Evolutionary conservation across 257 asterid species (phyloP).

Genomic region (Cruciata laevipes): DNA sequence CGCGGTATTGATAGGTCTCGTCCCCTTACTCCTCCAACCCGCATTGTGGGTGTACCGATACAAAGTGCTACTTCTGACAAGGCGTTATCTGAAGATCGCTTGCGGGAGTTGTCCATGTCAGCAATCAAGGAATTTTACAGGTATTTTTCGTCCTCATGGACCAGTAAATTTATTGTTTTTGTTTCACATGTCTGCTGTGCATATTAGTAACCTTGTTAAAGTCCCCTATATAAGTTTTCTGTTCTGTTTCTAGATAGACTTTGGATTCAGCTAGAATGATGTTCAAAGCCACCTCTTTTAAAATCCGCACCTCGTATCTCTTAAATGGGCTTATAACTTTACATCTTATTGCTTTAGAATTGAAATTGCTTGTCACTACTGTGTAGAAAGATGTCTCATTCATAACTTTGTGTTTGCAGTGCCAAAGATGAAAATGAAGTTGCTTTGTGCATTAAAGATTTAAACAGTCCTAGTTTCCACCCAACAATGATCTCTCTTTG

Average conservation of each 20-base stretch:
- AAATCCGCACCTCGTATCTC: not conserved
- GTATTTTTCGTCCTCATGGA: slow-evolving; percentile 27
- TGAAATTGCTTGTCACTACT: not conserved
- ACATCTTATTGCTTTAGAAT: not conserved
- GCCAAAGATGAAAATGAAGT: slow-evolving; percentile 80
- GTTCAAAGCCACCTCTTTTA: not conserved
- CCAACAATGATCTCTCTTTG: slow-evolving; percentile 81
- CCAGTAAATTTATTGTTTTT: not conserved
- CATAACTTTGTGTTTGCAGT: slow-evolving; percentile 31
- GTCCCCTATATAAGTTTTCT: too few species aligned
- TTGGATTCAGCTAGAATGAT: not conserved
- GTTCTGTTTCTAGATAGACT: too few species aligned
- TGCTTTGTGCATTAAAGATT: slow-evolving; percentile 70
- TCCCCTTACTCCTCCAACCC: slow-evolving; percentile 34
- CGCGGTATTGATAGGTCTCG: slow-evolving; percentile 26
- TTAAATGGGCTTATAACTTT: not conserved
- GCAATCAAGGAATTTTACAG: slow-evolving; percentile 83
- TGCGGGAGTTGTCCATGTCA: slow-evolving; percentile 59
- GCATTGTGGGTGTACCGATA: slow-evolving; percentile 24
- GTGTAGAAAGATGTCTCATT: not conserved
- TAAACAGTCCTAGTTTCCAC: slow-evolving; percentile 64
- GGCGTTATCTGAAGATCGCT: slow-evolving; percentile 46
- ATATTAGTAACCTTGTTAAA: too few species aligned
- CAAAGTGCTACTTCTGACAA: slow-evolving; percentile 44
- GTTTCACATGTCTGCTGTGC: not conserved